A percentile compares a stretch with the other conserved stretches of the same genome.
phyloP scores from a whole-genome alignment of 1,284 basidiomycete genomes.

The Leccinum fuscescens region DNA sequence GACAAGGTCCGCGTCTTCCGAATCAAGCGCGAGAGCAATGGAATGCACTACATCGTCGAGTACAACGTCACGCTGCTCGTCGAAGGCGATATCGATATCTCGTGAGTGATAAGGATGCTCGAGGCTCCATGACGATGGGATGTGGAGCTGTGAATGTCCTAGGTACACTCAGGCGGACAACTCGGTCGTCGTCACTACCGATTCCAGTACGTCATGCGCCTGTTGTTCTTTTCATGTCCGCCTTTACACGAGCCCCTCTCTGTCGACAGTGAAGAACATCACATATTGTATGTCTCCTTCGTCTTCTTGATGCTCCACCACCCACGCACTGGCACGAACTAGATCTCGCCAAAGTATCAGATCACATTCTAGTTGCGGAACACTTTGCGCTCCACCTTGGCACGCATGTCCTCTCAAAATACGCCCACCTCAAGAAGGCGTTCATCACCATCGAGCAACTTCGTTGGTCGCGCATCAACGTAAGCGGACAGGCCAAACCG shows the following conservation, averaged over 20 bases:
- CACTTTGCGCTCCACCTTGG: conserved; percentile 86
- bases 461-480: conserved; percentile 81
- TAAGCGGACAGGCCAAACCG: conserved; percentile 44
- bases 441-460: conserved; percentile 79
- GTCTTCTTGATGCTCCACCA: background rate
- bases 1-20: conserved; percentile 83
- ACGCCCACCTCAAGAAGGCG: conserved; percentile 75
- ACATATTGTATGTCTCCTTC: conserved; percentile 64
- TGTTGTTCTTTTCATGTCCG: background rate
- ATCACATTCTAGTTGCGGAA: conserved; percentile 80
- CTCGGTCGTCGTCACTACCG: conserved; percentile 81
- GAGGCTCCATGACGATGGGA: background rate
- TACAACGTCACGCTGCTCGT: conserved; percentile 77
- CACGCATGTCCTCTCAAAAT: conserved; percentile 81
- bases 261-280: conserved; percentile 82
- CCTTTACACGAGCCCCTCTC: background rate
- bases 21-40: conserved; percentile 66
- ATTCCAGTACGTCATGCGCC: conserved; percentile 62
- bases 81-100: conserved; percentile 76
- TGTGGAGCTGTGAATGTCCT: background rate
- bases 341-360: conserved; percentile 87
- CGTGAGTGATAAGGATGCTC: conserved; percentile 39
- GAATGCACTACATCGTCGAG: conserved; percentile 73
- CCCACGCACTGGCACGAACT: background rate
- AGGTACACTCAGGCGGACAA: conserved; percentile 87